Percentiles rank a stretch among this genome's conserved stretches.
Evolutionary conservation across 2,329 filamentous ascomycete genomes (phyloP).

Genomic region (Monosporascus sp.): DNA sequence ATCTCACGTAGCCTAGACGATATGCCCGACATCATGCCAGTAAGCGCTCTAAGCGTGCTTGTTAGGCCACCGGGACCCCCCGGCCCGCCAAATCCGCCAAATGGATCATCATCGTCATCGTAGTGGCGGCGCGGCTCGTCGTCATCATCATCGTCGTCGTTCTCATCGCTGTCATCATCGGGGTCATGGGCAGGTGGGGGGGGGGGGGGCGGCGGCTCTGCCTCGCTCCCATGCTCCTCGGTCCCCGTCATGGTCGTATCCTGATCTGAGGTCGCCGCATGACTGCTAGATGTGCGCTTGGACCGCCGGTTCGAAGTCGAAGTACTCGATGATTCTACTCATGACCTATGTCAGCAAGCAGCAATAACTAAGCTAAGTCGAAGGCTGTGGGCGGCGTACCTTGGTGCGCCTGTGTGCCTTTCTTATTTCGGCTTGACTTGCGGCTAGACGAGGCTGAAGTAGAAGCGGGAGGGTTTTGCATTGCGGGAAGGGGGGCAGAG

Average conservation of each 20-base stretch:
- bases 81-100: conserved; percentile 63
- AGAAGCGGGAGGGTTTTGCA: conserved; percentile 46
- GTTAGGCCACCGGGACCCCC: conserved; percentile 60
- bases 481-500: conserved; percentile 59
- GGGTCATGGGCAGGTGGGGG: conserved; percentile 38
- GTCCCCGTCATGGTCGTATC: conserved; percentile 69
- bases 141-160: conserved; percentile 44
- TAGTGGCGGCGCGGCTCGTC: conserved; percentile 54
- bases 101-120: conserved; percentile 62
- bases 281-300: conserved; percentile 45
- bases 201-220: conserved; percentile 36
- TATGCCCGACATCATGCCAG: conserved; percentile 85
- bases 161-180: conserved; percentile 32
- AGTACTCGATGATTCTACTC: conserved; percentile 20
- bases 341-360: neutral
- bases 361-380: neutral
- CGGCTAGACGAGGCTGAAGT: conserved; percentile 62
- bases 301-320: conserved; percentile 39
- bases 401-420: conserved; percentile 43
- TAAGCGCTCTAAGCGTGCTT: conserved; percentile 78
- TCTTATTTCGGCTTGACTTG: conserved; percentile 69
- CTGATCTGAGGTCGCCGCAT: conserved; percentile 44
- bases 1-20: conserved; percentile 75
- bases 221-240: conserved; percentile 46
- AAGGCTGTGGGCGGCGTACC: conserved; percentile 24